Conservation (phyloP, 164 flowering plant species). For the Stephania cephalantha region DNA sequence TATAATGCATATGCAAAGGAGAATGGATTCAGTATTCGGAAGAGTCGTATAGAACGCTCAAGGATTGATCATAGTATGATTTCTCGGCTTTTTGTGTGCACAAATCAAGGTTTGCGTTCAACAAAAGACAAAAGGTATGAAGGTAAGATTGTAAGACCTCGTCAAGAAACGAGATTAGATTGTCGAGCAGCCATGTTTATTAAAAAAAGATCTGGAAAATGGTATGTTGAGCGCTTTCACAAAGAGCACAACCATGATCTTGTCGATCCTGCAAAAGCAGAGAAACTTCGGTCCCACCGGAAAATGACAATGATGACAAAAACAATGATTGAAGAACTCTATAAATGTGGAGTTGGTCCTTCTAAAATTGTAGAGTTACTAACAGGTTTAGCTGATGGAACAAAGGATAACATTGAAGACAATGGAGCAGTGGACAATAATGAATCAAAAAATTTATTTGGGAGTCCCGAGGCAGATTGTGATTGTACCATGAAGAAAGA, state of each 20-base stretch:
- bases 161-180: slow-evolving; percentile 17
- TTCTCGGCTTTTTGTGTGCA: slow-evolving; percentile 14
- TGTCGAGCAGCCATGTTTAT: slow-evolving; percentile 17
- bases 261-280: slow-evolving; percentile 17
- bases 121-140: slow-evolving; percentile 15
- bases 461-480: background rate
- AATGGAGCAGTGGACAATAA: background rate
- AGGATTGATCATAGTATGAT: slow-evolving; percentile 18
- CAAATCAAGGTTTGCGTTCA: slow-evolving; percentile 16
- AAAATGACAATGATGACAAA: slow-evolving; percentile 15
- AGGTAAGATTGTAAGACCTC: slow-evolving; percentile 12
- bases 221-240: slow-evolving; percentile 14
- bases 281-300: slow-evolving; percentile 16
- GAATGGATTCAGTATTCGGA: slow-evolving; percentile 16
- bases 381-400: slow-evolving; percentile 4
- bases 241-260: slow-evolving; percentile 16
- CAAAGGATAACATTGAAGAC: slow-evolving; percentile 2
- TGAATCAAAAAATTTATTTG: background rate
- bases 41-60: slow-evolving; percentile 15
- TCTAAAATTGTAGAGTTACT: slow-evolving; percentile 8
- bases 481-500: slow-evolving; percentile 11
- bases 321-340: slow-evolving; percentile 13
- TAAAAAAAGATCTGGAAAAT: slow-evolving; percentile 16
- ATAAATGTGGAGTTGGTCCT: slow-evolving; percentile 14
- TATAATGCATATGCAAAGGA: slow-evolving; percentile 18